These are phyloP conservation scores for Pseudodiploospora longispora DNA, from an alignment of 2,329 filamentous ascomycete genomes.

Conservation along the genomic window DNA sequence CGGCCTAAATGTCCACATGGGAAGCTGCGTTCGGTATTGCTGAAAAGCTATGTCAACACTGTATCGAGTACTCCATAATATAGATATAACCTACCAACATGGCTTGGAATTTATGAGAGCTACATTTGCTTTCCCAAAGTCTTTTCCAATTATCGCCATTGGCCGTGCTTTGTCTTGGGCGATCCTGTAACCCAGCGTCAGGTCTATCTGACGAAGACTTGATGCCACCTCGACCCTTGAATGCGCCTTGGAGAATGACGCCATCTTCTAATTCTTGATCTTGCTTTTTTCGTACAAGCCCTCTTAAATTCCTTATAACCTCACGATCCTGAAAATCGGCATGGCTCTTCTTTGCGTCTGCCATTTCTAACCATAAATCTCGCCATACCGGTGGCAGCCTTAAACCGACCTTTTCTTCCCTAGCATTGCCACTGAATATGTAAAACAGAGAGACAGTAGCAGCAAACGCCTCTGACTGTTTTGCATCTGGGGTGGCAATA, in stretches of 20 bases:
- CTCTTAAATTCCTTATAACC: constrained; percentile 58
- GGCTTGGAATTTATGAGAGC: constrained; percentile 55
- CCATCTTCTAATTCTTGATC: constrained; percentile 66
- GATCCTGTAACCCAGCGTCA: constrained; percentile 41
- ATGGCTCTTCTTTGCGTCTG: constrained; percentile 60
- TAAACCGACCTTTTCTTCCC: constrained; percentile 79
- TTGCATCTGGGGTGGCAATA: constrained; percentile 63
- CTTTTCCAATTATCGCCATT: constrained; percentile 44
- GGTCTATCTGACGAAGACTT: constrained; percentile 39
- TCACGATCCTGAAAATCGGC: constrained; percentile 63
- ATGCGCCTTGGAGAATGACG: constrained; percentile 69
- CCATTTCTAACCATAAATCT: constrained; percentile 76
- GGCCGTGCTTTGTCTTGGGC: constrained; percentile 27
- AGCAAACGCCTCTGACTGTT: constrained; percentile 81
- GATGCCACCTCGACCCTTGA: constrained; percentile 50
- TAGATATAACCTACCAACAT: constrained; percentile 56
- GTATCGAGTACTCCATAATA: not conserved
- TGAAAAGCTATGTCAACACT: constrained; percentile 10
- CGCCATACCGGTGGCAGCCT: constrained; percentile 74
- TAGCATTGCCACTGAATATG: constrained; percentile 66
- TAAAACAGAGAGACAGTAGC: constrained; percentile 77
- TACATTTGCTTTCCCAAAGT: constrained; percentile 53
- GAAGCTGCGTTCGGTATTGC: constrained; percentile 66
- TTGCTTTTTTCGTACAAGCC: constrained; percentile 59
- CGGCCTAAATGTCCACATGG: constrained; percentile 79